Conservation (phyloP, 495 filamentous ascomycete species). For the Thermothielavioides terrestris region DNA sequence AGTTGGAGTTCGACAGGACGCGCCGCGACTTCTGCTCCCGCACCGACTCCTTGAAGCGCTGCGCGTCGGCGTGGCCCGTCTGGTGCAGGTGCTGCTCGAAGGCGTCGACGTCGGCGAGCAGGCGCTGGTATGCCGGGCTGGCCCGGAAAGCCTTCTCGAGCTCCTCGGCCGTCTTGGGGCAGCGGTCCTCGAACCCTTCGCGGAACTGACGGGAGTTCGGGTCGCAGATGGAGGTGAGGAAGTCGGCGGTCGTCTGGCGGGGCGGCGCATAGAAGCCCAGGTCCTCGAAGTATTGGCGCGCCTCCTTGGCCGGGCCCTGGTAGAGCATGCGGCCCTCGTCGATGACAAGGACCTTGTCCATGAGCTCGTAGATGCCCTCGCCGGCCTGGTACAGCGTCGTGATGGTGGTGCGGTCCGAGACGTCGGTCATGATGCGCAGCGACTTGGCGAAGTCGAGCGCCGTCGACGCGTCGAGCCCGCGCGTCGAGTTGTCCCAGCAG, state of each 20-base stretch:
- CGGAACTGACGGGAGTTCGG: conserved; percentile 53
- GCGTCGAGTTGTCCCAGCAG: conserved; percentile 63
- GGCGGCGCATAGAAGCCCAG: conserved; percentile 50
- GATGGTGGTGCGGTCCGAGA: conserved; percentile 70
- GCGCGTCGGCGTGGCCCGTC: conserved; percentile 28
- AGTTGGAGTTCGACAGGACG: conserved; percentile 37
- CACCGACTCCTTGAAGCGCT: conserved; percentile 41
- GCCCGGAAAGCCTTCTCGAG: conserved; percentile 56
- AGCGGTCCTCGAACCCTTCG: conserved; percentile 51
- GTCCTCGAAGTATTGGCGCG: conserved; percentile 53
- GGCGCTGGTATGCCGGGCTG: conserved; percentile 40
- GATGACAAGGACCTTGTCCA: conserved; percentile 61
- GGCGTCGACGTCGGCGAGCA: conserved; percentile 42
- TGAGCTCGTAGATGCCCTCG: conserved; percentile 72
- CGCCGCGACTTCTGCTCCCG: conserved; percentile 34
- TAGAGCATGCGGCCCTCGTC: conserved; percentile 63
- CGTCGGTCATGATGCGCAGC: conserved; percentile 73
- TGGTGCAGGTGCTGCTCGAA: conserved; percentile 35
- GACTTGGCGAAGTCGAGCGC: conserved; percentile 73
- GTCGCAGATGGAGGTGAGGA: conserved; percentile 65
- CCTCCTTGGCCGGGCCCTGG: conserved; percentile 50
- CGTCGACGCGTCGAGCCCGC: conserved; percentile 72
- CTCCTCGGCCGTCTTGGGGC: conserved; percentile 63
- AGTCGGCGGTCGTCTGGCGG: conserved; percentile 57
- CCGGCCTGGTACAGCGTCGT: conserved; percentile 81